Evolutionary conservation across 257 asterid genomes (phyloP).

Genomic region (Linaria vulgaris): DNA sequence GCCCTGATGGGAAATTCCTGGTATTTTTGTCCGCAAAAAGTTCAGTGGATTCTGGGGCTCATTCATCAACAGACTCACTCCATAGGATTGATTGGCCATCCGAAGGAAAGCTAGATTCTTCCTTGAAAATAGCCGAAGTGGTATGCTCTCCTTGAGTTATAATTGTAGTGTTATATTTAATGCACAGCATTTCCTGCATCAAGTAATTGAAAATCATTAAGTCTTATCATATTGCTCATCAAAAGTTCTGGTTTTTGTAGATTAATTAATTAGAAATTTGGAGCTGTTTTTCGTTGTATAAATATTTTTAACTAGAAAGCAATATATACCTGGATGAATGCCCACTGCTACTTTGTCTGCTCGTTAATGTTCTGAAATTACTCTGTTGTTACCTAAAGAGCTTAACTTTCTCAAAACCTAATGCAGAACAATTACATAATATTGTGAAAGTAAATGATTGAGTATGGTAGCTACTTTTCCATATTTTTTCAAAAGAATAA

Average conservation of each 20-base stretch:
- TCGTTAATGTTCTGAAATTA: constrained; percentile 1
- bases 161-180: background rate
- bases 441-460: background rate
- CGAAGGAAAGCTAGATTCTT: constrained; percentile 44
- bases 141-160: constrained; percentile 39
- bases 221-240: background rate
- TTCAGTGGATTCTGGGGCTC: constrained; percentile 81
- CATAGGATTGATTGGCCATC: constrained; percentile 82
- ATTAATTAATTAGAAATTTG: too few relatives aligned
- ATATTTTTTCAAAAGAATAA: background rate
- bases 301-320: background rate
- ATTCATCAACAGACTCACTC: constrained; percentile 81
- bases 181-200: constrained; percentile 10
- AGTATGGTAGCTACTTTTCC: background rate
- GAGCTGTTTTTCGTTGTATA: too few relatives aligned
- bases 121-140: constrained; percentile 58
- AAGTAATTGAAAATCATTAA: background rate
- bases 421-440: background rate
- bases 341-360: constrained; percentile 3
- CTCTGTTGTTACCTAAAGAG: background rate
- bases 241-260: too few relatives aligned
- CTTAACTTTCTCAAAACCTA: background rate
- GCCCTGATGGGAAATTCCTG: constrained; percentile 80
- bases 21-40: constrained; percentile 73
- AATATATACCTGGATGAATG: background rate